Base-by-base conservation (phyloP, 2,329 filamentous ascomycete species). In the Penicillium corylophilum region DNA sequence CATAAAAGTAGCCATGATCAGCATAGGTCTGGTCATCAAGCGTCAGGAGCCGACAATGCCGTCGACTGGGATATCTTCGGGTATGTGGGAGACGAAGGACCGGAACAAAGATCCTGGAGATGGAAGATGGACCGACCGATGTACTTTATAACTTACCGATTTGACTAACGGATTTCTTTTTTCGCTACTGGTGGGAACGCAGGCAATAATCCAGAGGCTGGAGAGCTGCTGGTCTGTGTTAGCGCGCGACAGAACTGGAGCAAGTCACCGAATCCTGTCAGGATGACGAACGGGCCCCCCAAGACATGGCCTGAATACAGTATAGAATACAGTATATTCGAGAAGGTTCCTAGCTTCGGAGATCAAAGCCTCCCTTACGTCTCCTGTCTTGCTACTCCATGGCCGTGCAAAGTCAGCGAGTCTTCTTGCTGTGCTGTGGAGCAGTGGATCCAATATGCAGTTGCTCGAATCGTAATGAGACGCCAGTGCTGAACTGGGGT, bases 131-230 rank as follows among this genome's bases (percentile, higher is more conserved):
- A 54, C 51, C 33, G 9, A 54, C 18, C 26, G 42, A 29, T 18
- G 23, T 36, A 41, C 43, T 46, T 57, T 51, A 55, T 61, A 54
- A 51, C 55, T 46, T 38, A 13, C 20, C 35, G 20, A 38, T 28
- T 28, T 28, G 26, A 28, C 26, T 28, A 28, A 28, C 5, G 12
- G 26, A 13, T 49, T 23, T 31, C 52, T 40, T 44, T 51, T 46
- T 55, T 50, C 31, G 15, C 57, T 59, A 60, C 54, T 58, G 55
- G 59, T 51, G 57, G 56, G 44, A 52, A 48, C 42, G 16, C 31
- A 41, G 24, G 44, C 56, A 63, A 62, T 63, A 62, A 63, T 62
- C 20, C 44, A 64, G 65, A 66, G 65, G 65, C 65, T 67, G 65
- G 64, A 62, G 55, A 61, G 55, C 59, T 55, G 46, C 54, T 66